phyloP scores from a whole-genome alignment of 257 asterid genomes.

The Coffea eugenioides region DNA sequence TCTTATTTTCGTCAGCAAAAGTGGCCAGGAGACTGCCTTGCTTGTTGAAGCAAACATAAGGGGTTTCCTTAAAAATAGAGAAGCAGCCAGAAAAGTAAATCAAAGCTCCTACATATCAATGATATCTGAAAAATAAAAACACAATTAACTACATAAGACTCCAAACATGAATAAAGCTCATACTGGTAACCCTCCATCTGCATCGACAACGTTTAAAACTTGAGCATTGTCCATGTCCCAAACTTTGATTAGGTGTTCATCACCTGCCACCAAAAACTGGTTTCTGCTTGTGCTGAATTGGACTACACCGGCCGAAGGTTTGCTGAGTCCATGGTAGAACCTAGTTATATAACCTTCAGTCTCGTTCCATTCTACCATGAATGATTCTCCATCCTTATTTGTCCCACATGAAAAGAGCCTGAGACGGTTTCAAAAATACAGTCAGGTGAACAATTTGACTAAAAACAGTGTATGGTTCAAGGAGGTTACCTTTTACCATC shows the following conservation, averaged over 20 bases:
- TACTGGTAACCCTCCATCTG: slow-evolving; percentile 65
- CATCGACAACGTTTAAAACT: slow-evolving; percentile 43
- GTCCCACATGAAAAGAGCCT: slow-evolving; percentile 83
- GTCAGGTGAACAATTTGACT: background rate
- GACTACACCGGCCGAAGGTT: slow-evolving; percentile 33
- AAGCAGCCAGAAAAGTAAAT: background rate
- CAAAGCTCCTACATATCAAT: background rate
- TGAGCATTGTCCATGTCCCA: slow-evolving; percentile 59
- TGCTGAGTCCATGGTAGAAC: slow-evolving; percentile 53
- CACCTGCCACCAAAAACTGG: slow-evolving; percentile 61
- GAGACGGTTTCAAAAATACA: slow-evolving; percentile 13
- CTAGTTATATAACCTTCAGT: slow-evolving; percentile 46
- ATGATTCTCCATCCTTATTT: slow-evolving; percentile 53
- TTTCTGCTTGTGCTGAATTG: slow-evolving; percentile 45
- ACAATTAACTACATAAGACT: slow-evolving; percentile 37
- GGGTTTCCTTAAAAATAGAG: slow-evolving; percentile 41
- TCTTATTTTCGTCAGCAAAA: slow-evolving; percentile 41
- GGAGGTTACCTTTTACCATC: slow-evolving; percentile 55
- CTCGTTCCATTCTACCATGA: slow-evolving; percentile 64
- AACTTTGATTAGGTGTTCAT: slow-evolving; percentile 56
- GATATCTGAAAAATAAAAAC: background rate
- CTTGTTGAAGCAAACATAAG: slow-evolving; percentile 56
- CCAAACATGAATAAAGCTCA: slow-evolving; percentile 5
- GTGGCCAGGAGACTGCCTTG: slow-evolving; percentile 61
- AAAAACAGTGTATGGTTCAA: background rate